phyloP scores from a whole-genome alignment of 352 stramenopile species.

The Globisporangium carolinianum region DNA sequence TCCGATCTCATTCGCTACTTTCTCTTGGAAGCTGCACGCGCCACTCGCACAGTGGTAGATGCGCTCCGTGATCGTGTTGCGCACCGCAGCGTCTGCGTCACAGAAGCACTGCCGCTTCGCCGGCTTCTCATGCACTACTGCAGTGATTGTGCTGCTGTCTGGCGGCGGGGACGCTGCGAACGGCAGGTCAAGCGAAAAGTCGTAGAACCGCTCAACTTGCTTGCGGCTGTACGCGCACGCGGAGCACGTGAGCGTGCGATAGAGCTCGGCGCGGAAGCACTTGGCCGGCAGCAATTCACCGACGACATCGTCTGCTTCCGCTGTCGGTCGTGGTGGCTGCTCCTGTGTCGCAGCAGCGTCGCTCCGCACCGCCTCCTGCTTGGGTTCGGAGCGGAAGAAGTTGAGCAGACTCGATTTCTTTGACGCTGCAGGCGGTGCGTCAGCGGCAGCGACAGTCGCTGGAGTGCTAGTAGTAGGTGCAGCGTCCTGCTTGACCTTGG shows the following conservation, averaged over 20 bases:
- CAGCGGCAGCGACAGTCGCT: slow-evolving; percentile 7
- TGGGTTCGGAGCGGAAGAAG: slow-evolving; percentile 44
- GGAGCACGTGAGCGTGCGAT: slow-evolving; percentile 67
- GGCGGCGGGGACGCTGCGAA: slow-evolving; percentile 13
- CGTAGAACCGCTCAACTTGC: slow-evolving; percentile 76
- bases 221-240: slow-evolving; percentile 75
- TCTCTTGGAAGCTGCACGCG: slow-evolving; percentile 60
- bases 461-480: slow-evolving; percentile 13
- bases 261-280: slow-evolving; percentile 72
- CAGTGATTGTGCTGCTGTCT: background rate
- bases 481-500: slow-evolving; percentile 12
- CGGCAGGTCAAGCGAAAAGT: slow-evolving; percentile 82
- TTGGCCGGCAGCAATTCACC: slow-evolving; percentile 58
- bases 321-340: slow-evolving; percentile 12
- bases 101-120: slow-evolving; percentile 56
- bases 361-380: slow-evolving; percentile 7
- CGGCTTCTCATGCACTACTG: slow-evolving; percentile 5
- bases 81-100: slow-evolving; percentile 27
- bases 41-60: slow-evolving; percentile 57
- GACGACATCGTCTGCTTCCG: slow-evolving; percentile 34
- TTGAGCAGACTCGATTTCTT: slow-evolving; percentile 50
- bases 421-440: slow-evolving; percentile 1
- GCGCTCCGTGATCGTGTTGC: slow-evolving; percentile 23
- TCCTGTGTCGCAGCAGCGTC: background rate
- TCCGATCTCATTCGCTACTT: slow-evolving; percentile 10